A percentile compares a stretch with the other conserved stretches of the same genome.
Evolutionary conservation across 2,329 filamentous ascomycete genomes (phyloP).

Genomic region (Fusarium sp.): DNA sequence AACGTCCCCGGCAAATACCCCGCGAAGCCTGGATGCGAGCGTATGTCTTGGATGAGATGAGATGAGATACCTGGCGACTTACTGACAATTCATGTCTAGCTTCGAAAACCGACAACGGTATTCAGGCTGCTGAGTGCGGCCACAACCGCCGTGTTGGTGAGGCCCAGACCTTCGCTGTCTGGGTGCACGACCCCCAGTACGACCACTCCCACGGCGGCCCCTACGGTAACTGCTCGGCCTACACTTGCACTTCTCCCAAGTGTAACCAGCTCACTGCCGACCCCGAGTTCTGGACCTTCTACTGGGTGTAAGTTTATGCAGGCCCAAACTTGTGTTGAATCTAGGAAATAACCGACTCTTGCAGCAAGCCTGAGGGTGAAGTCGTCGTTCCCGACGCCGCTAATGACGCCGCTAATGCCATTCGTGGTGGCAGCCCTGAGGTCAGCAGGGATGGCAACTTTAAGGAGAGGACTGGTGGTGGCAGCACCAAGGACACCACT

Average conservation of each 20-base stretch:
- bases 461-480: no score
- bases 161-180: constrained; percentile 43
- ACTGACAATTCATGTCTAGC: constrained; percentile 9
- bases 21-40: constrained; percentile 32
- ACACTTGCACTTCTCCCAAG: constrained; percentile 36
- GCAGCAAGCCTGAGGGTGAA: no score
- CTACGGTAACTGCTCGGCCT: constrained; percentile 40
- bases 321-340: background rate
- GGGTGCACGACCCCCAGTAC: constrained; percentile 41
- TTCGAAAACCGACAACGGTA: constrained; percentile 40
- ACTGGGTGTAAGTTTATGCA: constrained; percentile 36
- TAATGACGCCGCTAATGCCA: no score
- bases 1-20: constrained; percentile 44
- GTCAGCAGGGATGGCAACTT: no score
- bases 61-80: no score
- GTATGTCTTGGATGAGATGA: constrained; percentile 9
- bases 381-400: no score
- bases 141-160: constrained; percentile 44
- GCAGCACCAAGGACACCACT: no score
- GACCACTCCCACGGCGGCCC: constrained; percentile 42
- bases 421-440: no score
- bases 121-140: constrained; percentile 43
- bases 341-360: constrained; percentile 1
- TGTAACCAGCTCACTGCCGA: constrained; percentile 23
- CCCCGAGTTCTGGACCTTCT: constrained; percentile 44